Percentiles rank a stretch among this genome's conserved stretches.
These are phyloP conservation scores for Martensiomyces pterosporus DNA, from an alignment of 192 early-diverging fungal genomes.

Conservation along the genomic window DNA sequence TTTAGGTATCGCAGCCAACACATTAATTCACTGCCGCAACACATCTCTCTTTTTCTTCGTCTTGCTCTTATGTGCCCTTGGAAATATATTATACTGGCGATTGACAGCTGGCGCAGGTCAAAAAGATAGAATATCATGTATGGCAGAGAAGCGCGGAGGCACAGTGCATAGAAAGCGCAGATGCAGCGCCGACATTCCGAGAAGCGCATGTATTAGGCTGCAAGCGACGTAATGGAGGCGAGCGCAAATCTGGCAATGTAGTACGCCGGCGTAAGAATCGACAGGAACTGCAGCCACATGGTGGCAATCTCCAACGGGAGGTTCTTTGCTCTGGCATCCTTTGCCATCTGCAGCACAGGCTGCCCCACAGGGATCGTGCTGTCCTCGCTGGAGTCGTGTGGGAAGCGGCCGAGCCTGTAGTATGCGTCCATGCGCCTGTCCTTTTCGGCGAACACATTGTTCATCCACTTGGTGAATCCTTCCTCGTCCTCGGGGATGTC, in stretches of 20 bases:
- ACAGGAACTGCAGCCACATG: constrained; percentile 45
- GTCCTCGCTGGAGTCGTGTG: constrained; percentile 42
- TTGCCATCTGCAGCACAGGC: constrained; percentile 21
- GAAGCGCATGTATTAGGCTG: too few species aligned
- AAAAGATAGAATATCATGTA: too few species aligned
- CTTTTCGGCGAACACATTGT: constrained; percentile 75
- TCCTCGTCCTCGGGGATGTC: constrained; percentile 69
- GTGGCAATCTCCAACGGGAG: constrained; percentile 22
- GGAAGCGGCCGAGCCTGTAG: constrained; percentile 72
- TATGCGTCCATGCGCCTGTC: constrained; percentile 76
- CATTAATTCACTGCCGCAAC: too few species aligned
- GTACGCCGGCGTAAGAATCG: constrained; percentile 28
- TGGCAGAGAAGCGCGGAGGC: too few species aligned
- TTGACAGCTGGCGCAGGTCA: too few species aligned
- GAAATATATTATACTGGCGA: too few species aligned
- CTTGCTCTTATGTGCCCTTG: too few species aligned
- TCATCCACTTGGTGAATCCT: constrained; percentile 72
- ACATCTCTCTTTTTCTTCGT: too few species aligned
- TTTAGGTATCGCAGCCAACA: too few species aligned
- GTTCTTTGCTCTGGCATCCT: constrained; percentile 13
- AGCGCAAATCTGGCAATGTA: constrained; percentile 15
- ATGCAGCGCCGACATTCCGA: too few species aligned
- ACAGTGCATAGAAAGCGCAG: too few species aligned
- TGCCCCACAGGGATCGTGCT: constrained; percentile 20
- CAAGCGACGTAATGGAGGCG: constrained; percentile 1